phyloP scores from a whole-genome alignment of 2,329 filamentous ascomycete genomes.

The Corynespora cassiicola region DNA sequence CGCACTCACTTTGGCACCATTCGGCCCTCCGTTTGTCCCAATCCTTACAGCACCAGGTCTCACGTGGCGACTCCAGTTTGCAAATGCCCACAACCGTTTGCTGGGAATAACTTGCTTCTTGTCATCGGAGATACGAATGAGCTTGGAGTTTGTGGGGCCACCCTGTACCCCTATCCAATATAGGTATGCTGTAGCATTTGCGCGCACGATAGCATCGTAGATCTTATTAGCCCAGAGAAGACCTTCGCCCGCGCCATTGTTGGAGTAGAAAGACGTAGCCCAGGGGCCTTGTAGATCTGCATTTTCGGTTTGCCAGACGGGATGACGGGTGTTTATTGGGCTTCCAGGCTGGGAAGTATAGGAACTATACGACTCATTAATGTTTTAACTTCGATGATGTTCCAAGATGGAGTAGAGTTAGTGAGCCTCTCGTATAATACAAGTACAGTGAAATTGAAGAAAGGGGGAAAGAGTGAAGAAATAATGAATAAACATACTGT shows the following conservation, averaged over 20 bases:
- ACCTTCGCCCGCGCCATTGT: conserved; percentile 58
- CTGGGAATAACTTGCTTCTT: conserved; percentile 40
- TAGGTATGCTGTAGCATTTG: conserved; percentile 59
- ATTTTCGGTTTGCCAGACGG: conserved; percentile 62
- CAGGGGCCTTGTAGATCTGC: conserved; percentile 52
- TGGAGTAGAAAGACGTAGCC: conserved; percentile 53
- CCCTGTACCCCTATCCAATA: conserved; percentile 60
- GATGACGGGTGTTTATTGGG: conserved; percentile 43
- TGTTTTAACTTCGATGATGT: not conserved
- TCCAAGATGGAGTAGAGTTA: not conserved
- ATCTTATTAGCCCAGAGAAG: conserved; percentile 64
- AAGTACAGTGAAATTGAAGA: not conserved
- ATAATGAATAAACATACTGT: conserved; percentile 21
- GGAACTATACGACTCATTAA: no score
- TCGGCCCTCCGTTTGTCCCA: conserved; percentile 35
- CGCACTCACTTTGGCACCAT: conserved; percentile 38
- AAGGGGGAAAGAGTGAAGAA: not conserved
- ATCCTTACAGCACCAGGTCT: conserved; percentile 47
- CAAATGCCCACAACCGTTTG: conserved; percentile 51
- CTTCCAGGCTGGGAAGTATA: conserved; percentile 25
- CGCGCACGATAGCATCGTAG: conserved; percentile 55
- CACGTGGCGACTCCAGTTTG: conserved; percentile 48
- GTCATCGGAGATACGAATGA: conserved; percentile 42
- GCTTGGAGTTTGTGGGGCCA: conserved; percentile 44
- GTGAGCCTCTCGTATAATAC: not conserved